phyloP scores from a whole-genome alignment of 1,284 basidiomycete genomes.

The Hymenochaete sp. region DNA sequence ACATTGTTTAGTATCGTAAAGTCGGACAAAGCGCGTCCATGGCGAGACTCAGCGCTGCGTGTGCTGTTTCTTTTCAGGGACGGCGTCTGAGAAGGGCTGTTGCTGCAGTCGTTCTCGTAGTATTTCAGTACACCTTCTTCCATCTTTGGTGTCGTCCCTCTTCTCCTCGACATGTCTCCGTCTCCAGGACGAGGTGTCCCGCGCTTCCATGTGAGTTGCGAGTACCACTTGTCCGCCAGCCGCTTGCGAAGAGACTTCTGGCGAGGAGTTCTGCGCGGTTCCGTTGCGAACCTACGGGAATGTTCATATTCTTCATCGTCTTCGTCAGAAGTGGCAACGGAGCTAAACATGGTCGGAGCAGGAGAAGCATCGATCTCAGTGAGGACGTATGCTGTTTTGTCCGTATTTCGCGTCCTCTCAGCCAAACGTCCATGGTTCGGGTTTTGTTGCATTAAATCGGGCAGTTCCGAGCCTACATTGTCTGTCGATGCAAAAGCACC shows the following conservation, averaged over 20 bases:
- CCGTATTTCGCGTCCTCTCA: too few species aligned
- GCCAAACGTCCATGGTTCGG: too few species aligned
- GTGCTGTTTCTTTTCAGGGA: too few species aligned
- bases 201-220: conserved; percentile 2
- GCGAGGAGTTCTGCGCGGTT: background rate
- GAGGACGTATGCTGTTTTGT: background rate
- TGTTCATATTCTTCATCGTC: conserved; percentile 14
- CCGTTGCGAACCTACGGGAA: background rate
- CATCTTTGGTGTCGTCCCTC: conserved; percentile 11
- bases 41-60: too few species aligned
- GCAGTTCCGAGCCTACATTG: too few species aligned
- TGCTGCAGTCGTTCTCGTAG: background rate
- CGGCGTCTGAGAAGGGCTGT: too few species aligned
- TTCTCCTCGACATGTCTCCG: too few species aligned
- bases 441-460: too few species aligned
- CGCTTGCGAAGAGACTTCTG: conserved; percentile 13
- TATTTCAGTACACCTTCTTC: conserved; percentile 13
- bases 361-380: background rate
- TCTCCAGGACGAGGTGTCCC: too few species aligned
- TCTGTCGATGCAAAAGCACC: too few species aligned
- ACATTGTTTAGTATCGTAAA: conserved; percentile 2
- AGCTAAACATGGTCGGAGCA: conserved; percentile 13
- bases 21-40: conserved; percentile 14
- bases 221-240: conserved; percentile 8
- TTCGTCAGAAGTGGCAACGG: conserved; percentile 13